Evolutionary conservation across 2,329 filamentous ascomycete genomes (phyloP), one percentile per base, ranked within the genome.

Genomic region (Cordyceps cicadae): DNA sequence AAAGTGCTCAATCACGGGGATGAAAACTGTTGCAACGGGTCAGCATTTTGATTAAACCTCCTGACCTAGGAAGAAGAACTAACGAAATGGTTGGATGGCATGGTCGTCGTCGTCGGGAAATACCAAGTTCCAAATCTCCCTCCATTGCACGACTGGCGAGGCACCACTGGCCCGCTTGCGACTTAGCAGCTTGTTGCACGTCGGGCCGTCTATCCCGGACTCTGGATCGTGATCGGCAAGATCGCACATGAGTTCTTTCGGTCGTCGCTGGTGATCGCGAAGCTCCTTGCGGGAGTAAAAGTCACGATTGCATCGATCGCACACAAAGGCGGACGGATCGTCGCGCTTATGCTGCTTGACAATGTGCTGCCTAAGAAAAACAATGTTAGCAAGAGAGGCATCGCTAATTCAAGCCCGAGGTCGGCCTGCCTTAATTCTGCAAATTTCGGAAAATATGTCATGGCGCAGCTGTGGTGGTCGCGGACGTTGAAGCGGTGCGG

Each of bases 401-500:
- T 29, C 5, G 7, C 29, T 29, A 5, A 29, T 29, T 29, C 3
- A 21, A n/a, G 43, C 2, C 19, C 5, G 43, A 5, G 8, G 1
- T 11, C n/a, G 19, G 49, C 67, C 46, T 41, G 76, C 75, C 71
- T 72, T 2, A 79, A 62, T 54, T 76, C 75, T 3, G 72, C 69
- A 54, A 78, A 74, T 6, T 76, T 76, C 7, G 70, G 70, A 43
- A 78, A 78, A 37, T 75, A 75, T 0, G 72, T 76, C 70, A 75
- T 75, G 17, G 76, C 75, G 62, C 77, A 79, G 21, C 70, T 71
- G 55, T 78, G 73, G 43, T 78, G 73, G 49, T 79, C 76, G 4
- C 77, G 70, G 49, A 79, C 74, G 41, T 79, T 79, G 64, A 79
- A 79, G 1, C 76, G 72, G 39, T 70, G 69, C 1, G 77, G 75